These are phyloP conservation scores for Avena insularis DNA, from an alignment of 176 grass and related monocot species.

Conservation along the genomic window DNA sequence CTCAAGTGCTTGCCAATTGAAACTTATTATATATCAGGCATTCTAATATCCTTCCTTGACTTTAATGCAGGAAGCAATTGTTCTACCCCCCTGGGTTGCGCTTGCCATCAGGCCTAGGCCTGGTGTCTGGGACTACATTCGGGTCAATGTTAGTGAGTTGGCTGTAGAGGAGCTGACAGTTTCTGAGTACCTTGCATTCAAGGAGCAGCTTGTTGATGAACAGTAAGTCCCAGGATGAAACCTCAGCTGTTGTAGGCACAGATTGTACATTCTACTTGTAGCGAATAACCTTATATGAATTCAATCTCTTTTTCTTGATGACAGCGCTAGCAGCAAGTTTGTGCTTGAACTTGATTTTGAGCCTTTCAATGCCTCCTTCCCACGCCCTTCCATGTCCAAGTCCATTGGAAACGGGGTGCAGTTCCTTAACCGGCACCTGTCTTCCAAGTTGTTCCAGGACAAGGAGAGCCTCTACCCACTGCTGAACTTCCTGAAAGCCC, in stretches of 20 bases:
- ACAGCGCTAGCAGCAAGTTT: conserved; percentile 64
- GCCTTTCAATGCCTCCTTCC: conserved; percentile 97
- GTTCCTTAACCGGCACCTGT: conserved; percentile 95
- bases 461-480: conserved; percentile 93
- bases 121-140: conserved; percentile 98
- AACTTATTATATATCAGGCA: neutral
- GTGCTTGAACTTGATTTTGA: conserved; percentile 97
- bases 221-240: conserved; percentile 58
- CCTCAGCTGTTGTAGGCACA: neutral
- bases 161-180: conserved; percentile 82
- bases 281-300: conserved; percentile 35
- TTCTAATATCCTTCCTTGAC: conserved; percentile 30
- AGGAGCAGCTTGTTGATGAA: conserved; percentile 89
- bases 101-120: conserved; percentile 96
- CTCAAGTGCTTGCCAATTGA: conserved; percentile 15
- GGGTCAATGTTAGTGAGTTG: conserved; percentile 89
- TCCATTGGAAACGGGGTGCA: conserved; percentile 98
- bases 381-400: conserved; percentile 92
- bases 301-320: conserved; percentile 21
- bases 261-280: neutral
- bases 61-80: conserved; percentile 80
- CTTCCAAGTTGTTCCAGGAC: conserved; percentile 99
- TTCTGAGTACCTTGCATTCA: conserved; percentile 94
- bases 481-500: conserved; percentile 84
- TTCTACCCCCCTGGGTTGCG: conserved; percentile 83